A percentile compares a stretch with the other conserved stretches of the same genome.
phyloP scores from a whole-genome alignment of 176 grass and related monocot genomes.

The Zizania latifolia region DNA sequence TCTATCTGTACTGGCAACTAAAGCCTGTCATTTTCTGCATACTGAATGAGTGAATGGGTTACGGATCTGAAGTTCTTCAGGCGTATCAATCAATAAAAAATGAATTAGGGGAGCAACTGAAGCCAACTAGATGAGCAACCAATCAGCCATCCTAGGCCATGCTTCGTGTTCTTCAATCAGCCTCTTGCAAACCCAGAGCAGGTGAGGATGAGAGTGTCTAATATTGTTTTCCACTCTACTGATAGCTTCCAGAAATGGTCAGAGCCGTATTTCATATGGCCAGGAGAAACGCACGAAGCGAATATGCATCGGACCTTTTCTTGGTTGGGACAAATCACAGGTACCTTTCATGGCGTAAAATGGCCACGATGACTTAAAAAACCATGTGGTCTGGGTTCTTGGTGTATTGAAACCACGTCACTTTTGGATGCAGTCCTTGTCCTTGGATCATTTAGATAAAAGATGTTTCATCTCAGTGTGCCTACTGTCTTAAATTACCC shows the following conservation, averaged over 20 bases:
- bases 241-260: neutral
- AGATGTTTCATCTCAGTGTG: neutral
- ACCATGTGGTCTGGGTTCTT: neutral
- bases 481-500: neutral
- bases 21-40: neutral
- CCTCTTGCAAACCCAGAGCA: neutral
- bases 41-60: neutral
- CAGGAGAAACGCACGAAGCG: neutral
- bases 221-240: neutral
- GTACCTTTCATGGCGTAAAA: neutral
- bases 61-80: neutral
- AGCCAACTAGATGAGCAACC: conserved; percentile 5
- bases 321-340: neutral
- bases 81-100: neutral
- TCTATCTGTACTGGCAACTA: neutral
- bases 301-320: neutral
- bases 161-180: conserved; percentile 13
- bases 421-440: conserved; percentile 1
- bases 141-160: neutral
- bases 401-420: conserved; percentile 9
- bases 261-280: neutral
- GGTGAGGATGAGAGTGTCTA: neutral
- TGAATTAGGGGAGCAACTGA: neutral
- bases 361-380: neutral
- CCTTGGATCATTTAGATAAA: neutral